Base-by-base conservation (phyloP, 495 filamentous ascomycete genomes). In the Massariosphaeria phaeospora region DNA sequence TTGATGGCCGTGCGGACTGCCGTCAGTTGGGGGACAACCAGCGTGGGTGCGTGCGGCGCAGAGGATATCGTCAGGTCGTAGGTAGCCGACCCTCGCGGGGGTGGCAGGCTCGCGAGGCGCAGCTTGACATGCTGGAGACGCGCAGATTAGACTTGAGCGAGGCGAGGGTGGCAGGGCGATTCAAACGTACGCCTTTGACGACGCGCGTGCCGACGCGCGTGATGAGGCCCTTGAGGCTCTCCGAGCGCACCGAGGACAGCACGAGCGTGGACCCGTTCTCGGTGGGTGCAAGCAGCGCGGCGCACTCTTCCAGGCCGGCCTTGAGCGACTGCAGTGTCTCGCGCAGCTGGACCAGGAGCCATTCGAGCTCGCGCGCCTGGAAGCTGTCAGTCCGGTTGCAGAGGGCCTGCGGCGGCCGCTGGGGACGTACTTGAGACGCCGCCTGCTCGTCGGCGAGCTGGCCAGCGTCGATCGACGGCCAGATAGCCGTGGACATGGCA, bases 151-250 rank as follows among this genome's bases (percentile, higher is more conserved):
- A 2, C 7, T 26, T 47, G 25, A 11, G 8, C 9, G 7, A 11
- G 17, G 9, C 9, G 17, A 23, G 21, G 20, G 18, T 21, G 13
- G 17, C 20, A 9, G 34, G 23, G 21, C 10, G 3, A 38, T 15
- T 15, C 20, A 34, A 5, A 40, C 30, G 66, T 75, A 50, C 65
- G 40, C 68, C 70, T 49, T 73, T 73, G 30, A 71, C 67, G 43
- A 73, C 64, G 20, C 69, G 57, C 17, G 71, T 67, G n/a, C 71
- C 71, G 9, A 77, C 67, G 40, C 79, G 80, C 0, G 91, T 96
- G 44, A 96, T 79, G 67, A 87, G 84, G 3, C 93, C 93, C 67
- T 98, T 98, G 29, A 97, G 82, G 55, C 77, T 81, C 73, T 98
- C 93, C 40, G 85, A 88, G 15, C 94, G 79, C 30, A 84, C 73